A percentile compares a stretch with the other conserved stretches of the same genome.
Evolutionary conservation across 2,329 filamentous ascomycete genomes (phyloP).

Genomic region (Cordyceps fumosorosea): DNA sequence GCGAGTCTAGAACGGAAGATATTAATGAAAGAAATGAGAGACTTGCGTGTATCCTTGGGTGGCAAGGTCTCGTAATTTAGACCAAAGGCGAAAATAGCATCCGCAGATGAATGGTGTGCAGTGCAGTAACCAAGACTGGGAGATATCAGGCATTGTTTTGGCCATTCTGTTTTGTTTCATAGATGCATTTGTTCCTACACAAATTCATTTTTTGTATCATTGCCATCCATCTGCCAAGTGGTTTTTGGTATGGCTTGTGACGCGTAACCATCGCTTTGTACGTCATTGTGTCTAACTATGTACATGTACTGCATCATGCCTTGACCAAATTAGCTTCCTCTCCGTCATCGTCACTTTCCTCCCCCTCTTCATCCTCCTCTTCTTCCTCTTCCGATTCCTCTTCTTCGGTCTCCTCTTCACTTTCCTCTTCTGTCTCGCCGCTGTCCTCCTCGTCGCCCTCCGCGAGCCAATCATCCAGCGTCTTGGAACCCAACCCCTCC

Average conservation of each 20-base stretch:
- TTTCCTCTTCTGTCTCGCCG: constrained; percentile 43
- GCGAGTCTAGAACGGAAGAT: constrained; percentile 10
- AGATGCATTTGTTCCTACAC: background rate
- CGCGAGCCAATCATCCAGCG: constrained; percentile 87
- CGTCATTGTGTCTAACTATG: background rate
- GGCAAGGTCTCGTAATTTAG: background rate
- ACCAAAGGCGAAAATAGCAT: background rate
- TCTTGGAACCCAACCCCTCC: constrained; percentile 60
- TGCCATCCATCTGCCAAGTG: background rate
- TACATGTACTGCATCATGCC: constrained; percentile 18
- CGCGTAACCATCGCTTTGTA: background rate
- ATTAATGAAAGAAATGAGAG: background rate
- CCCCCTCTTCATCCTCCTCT: constrained; percentile 38
- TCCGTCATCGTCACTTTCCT: constrained; percentile 41
- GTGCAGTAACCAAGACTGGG: background rate
- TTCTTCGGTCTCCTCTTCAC: constrained; percentile 45
- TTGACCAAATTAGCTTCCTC: constrained; percentile 40
- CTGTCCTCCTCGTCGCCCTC: constrained; percentile 58
- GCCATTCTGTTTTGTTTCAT: background rate
- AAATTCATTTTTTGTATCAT: background rate
- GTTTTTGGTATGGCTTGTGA: background rate
- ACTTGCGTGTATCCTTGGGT: background rate
- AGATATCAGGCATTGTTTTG: background rate
- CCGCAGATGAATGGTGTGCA: background rate
- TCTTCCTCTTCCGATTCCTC: constrained; percentile 42